phyloP scores from a whole-genome alignment of 495 filamentous ascomycete genomes.

The Ramalina intermedia region DNA sequence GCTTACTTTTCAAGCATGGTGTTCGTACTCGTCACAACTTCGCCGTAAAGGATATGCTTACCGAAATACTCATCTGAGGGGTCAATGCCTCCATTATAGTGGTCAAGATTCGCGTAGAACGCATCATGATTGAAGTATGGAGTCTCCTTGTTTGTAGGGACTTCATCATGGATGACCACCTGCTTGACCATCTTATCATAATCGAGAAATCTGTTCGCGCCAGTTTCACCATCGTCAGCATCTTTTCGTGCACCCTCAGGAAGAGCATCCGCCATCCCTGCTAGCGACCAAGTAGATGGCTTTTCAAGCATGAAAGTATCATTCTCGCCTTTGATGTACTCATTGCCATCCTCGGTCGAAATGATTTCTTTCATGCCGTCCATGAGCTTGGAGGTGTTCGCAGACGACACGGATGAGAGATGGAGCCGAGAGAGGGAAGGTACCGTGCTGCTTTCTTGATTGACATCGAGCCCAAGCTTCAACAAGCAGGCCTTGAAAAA shows the following conservation, averaged over 20 bases:
- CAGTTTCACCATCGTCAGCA: constrained; percentile 20
- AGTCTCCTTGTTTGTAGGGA: constrained; percentile 61
- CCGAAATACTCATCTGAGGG: constrained; percentile 55
- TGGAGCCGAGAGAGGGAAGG: constrained; percentile 79
- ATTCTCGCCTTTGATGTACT: constrained; percentile 71
- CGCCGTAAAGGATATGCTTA: constrained; percentile 66
- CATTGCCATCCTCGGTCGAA: constrained; percentile 47
- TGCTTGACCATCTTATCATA: constrained; percentile 62
- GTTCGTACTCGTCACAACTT: constrained; percentile 88
- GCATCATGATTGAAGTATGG: constrained; percentile 78
- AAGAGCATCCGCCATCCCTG: constrained; percentile 37
- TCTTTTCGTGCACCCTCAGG: constrained; percentile 10
- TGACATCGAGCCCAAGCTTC: constrained; percentile 73
- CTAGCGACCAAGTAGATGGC: constrained; percentile 47
- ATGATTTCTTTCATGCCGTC: constrained; percentile 52
- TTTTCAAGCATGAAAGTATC: constrained; percentile 72
- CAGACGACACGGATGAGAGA: constrained; percentile 54
- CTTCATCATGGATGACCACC: constrained; percentile 52
- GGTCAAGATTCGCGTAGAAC: constrained; percentile 57
- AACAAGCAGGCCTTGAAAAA: constrained; percentile 71
- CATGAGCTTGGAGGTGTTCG: constrained; percentile 52
- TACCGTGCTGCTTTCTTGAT: constrained; percentile 49
- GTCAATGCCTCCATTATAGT: constrained; percentile 44
- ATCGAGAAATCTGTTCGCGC: constrained; percentile 49
- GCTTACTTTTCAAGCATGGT: constrained; percentile 82